phyloP scores from a whole-genome alignment of 2,329 filamentous ascomycete genomes.

The Monosporascus cannonballus region DNA sequence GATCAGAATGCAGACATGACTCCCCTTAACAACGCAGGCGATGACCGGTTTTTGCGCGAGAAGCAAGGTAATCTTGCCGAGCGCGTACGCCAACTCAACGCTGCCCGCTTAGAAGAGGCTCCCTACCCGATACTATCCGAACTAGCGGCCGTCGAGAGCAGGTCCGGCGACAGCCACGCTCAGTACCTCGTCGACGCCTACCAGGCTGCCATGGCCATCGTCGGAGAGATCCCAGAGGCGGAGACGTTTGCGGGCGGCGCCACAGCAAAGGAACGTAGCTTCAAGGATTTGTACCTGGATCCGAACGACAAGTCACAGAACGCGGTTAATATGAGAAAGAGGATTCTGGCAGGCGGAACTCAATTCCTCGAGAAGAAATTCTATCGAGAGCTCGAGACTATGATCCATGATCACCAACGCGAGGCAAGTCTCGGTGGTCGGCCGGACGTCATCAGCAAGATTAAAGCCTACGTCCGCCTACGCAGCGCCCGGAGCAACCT shows the following conservation, averaged over 20 bases:
- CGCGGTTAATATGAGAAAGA: slow-evolving; percentile 64
- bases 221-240: slow-evolving; percentile 61
- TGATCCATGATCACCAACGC: slow-evolving; percentile 75
- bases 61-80: slow-evolving; percentile 79
- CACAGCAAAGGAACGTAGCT: slow-evolving; percentile 69
- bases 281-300: slow-evolving; percentile 70
- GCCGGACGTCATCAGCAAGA: slow-evolving; percentile 82
- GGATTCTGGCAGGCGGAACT: slow-evolving; percentile 74
- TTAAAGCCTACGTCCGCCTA: slow-evolving; percentile 85
- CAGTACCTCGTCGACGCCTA: slow-evolving; percentile 78
- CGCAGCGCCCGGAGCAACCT: slow-evolving; percentile 76
- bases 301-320: slow-evolving; percentile 59
- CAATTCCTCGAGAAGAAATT: slow-evolving; percentile 77
- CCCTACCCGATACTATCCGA: slow-evolving; percentile 70
- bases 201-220: slow-evolving; percentile 71
- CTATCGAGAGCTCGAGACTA: slow-evolving; percentile 66
- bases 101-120: slow-evolving; percentile 57
- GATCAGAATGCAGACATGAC: slow-evolving; percentile 46
- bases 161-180: slow-evolving; percentile 63
- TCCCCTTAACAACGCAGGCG: slow-evolving; percentile 41
- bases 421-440: slow-evolving; percentile 87
- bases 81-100: slow-evolving; percentile 74
- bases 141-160: slow-evolving; percentile 67
- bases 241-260: slow-evolving; percentile 54
- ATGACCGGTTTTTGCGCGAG: slow-evolving; percentile 72